Percentiles rank a stretch among this genome's conserved stretches.
These are phyloP conservation scores for Solanum rostratum DNA, from an alignment of 257 asterid species.

Conservation along the genomic window DNA sequence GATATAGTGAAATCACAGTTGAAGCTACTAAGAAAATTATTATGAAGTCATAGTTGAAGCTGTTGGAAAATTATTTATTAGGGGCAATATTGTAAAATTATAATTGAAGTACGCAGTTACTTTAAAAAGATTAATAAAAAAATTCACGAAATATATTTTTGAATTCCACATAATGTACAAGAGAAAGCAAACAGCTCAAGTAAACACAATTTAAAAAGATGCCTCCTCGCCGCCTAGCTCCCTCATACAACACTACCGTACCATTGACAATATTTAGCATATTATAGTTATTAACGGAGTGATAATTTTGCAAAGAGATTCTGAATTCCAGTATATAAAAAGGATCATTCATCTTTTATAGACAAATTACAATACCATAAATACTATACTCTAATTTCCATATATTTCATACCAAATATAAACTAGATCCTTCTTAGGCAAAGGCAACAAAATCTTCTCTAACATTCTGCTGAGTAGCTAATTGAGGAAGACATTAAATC, in stretches of 20 bases:
- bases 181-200: too few species aligned
- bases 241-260: neutral
- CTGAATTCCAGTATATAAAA: neutral
- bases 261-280: neutral
- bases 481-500: neutral
- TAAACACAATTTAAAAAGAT: too few species aligned
- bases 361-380: neutral
- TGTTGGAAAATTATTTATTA: too few species aligned
- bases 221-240: too few species aligned
- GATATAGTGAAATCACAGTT: too few species aligned
- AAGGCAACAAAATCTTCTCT: neutral
- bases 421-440: neutral
- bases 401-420: neutral
- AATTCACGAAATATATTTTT: too few species aligned
- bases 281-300: neutral
- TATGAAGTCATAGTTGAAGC: too few species aligned
- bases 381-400: neutral
- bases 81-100: too few species aligned
- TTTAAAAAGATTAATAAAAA: too few species aligned
- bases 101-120: too few species aligned
- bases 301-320: neutral
- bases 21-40: too few species aligned
- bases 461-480: neutral
- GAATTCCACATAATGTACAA: too few species aligned
- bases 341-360: neutral